These are phyloP conservation scores for Leptodermis oblonga DNA, from an alignment of 257 asterid genomes.

Conservation along the genomic window DNA sequence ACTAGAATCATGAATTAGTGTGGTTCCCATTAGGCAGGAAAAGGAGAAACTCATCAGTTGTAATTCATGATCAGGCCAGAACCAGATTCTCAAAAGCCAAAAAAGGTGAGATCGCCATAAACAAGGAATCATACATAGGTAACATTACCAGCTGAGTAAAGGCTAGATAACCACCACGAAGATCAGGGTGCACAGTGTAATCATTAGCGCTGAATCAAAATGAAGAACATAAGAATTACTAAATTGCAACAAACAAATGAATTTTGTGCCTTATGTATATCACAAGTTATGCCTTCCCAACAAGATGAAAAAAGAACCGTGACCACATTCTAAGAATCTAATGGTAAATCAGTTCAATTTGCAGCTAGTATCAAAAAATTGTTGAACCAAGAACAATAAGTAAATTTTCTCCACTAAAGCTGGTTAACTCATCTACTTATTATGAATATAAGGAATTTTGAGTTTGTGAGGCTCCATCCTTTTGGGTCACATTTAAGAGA, in stretches of 20 bases:
- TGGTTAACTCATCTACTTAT: neutral
- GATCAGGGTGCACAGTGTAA: slow-evolving; percentile 59
- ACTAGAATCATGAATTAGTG: neutral
- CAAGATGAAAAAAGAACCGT: neutral
- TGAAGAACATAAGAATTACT: neutral
- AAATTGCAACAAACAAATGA: neutral
- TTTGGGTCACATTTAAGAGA: neutral
- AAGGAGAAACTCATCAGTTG: neutral
- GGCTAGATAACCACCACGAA: slow-evolving; percentile 88
- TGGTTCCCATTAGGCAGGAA: neutral
- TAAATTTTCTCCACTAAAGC: slow-evolving; percentile 7
- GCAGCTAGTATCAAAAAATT: neutral
- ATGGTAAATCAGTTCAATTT: neutral
- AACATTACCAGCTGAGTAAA: slow-evolving; percentile 62
- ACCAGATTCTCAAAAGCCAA: neutral
- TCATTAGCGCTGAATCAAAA: slow-evolving; percentile 60
- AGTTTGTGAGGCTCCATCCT: neutral
- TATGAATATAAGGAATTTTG: slow-evolving; percentile 10
- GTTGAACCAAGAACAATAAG: neutral
- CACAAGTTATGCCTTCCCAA: neutral
- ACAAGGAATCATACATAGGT: slow-evolving; percentile 12
- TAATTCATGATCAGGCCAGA: neutral
- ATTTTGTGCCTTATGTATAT: neutral
- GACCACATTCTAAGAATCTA: neutral
- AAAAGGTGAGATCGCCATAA: neutral